Base-by-base conservation (phyloP, 1,284 basidiomycete genomes). In the Papiliotrema terrestris region DNA sequence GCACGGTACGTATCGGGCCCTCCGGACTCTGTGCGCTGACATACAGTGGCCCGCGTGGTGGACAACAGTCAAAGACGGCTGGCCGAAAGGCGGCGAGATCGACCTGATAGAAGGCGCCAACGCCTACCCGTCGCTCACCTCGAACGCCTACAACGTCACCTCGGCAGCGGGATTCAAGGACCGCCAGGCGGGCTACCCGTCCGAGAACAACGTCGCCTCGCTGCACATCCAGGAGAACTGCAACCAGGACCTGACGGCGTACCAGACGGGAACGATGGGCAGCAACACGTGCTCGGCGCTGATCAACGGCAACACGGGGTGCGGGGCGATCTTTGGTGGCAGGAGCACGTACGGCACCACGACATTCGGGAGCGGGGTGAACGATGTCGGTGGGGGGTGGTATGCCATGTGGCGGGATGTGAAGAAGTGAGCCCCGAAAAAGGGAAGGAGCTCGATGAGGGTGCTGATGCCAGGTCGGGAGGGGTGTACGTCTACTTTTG, bases 61-160 rank as follows among this genome's bases (percentile, higher is more conserved):
- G 85, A 83, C 83, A 26, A 62, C 82, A 35, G 83, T 81, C 44
- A 59, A 78, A 46, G 61, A 66, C 32, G 82, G 83, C 56, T 92
- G 89, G 89, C 89, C 89, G 4, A 65, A 66, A 2, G 78, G 78
- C 0, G 89, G 89, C 41, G 89, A 93, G 77, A 91, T 93, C 44
- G 91, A 93, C 74, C 90, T 91, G 56, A 79, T 91, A 25, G 91
- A 93, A 76, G 88, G 83, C 43, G 83, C 87, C 52, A 84, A 89
- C 67, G 83, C 67, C 26, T 61, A 68, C 14, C 72, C 72, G 2
- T 45, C 57, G 13, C 45, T 42, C 8, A 49, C 62, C 47, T 64
- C 65, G 4, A 35, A 56, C 22, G 65, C 65, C 38, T 75, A 56
- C 54, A 65, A 64, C 39, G 57, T 62, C 5, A 69, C 65, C 32